These are phyloP conservation scores for Dittrichia graveolens DNA, from an alignment of 129 eudicot species.

Conservation along the genomic window DNA sequence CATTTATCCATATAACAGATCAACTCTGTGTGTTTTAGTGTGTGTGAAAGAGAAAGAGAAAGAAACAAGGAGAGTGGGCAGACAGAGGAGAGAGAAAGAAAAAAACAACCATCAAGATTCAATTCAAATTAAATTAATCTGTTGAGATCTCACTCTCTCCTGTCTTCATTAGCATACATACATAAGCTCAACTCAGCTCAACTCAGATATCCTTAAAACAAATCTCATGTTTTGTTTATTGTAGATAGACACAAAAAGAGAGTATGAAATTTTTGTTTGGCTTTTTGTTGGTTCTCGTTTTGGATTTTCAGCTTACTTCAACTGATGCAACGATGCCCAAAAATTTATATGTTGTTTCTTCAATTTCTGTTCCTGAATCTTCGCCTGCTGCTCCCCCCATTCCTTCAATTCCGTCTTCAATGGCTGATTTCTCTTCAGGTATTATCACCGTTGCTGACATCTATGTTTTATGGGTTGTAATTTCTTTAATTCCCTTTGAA, in stretches of 20 bases:
- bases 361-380: slow-evolving; percentile 41
- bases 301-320: slow-evolving; percentile 24
- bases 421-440: slow-evolving; percentile 64
- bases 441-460: not conserved
- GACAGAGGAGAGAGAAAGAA: slow-evolving; percentile 36
- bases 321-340: slow-evolving; percentile 32
- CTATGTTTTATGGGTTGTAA: not conserved
- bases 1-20: not conserved
- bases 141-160: slow-evolving; percentile 43
- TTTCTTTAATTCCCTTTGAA: slow-evolving; percentile 7
- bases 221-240: slow-evolving; percentile 35
- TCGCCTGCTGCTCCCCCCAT: slow-evolving; percentile 41
- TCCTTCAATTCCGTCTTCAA: slow-evolving; percentile 40
- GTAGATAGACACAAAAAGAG: slow-evolving; percentile 16
- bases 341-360: slow-evolving; percentile 15
- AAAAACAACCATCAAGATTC: slow-evolving; percentile 41
- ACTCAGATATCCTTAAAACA: slow-evolving; percentile 35
- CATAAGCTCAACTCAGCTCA: slow-evolving; percentile 24
- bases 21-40: slow-evolving; percentile 15
- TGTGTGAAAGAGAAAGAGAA: slow-evolving; percentile 20
- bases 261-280: slow-evolving; percentile 24
- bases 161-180: slow-evolving; percentile 41
- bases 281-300: slow-evolving; percentile 36
- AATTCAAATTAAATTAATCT: slow-evolving; percentile 1
- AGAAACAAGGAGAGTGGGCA: slow-evolving; percentile 31